Percentiles rank a stretch among this genome's conserved stretches.
These are phyloP conservation scores for Betula pendula DNA, from an alignment of 306 rosid genomes.

Conservation along the genomic window DNA sequence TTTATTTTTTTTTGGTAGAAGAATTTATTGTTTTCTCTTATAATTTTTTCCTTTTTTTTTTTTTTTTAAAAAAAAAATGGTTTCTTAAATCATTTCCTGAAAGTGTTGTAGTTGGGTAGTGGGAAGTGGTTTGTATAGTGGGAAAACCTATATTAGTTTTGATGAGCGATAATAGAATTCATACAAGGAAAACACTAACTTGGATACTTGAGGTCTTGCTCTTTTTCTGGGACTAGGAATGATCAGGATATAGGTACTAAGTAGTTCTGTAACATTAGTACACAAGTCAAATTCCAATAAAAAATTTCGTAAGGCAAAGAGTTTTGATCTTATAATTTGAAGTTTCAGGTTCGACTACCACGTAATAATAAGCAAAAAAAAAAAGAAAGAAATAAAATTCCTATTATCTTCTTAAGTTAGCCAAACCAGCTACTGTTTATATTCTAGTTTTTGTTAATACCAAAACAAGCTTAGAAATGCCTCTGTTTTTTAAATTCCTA, in stretches of 20 bases:
- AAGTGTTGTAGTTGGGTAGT: background rate
- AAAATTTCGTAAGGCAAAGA: background rate
- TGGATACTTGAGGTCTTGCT: background rate
- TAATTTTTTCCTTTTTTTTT: too few relatives aligned
- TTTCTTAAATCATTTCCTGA: background rate
- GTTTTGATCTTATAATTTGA: background rate
- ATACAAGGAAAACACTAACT: background rate
- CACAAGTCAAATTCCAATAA: background rate
- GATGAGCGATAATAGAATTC: background rate
- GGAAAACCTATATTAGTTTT: background rate
- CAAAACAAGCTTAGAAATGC: constrained; percentile 6
- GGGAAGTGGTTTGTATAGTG: background rate
- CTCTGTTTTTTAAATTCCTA: constrained; percentile 6
- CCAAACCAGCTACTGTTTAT: background rate
- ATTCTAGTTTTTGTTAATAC: constrained; percentile 1
- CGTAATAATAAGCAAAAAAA: background rate
- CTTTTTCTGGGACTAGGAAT: background rate
- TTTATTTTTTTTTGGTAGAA: background rate
- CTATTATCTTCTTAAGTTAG: background rate
- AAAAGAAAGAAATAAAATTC: background rate
- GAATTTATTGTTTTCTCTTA: too few relatives aligned
- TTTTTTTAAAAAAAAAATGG: too few relatives aligned
- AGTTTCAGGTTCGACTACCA: background rate
- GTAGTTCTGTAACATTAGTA: background rate
- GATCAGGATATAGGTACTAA: background rate